Base-by-base conservation (phyloP, 129 eudicot species). In the Sambucus nigra region DNA sequence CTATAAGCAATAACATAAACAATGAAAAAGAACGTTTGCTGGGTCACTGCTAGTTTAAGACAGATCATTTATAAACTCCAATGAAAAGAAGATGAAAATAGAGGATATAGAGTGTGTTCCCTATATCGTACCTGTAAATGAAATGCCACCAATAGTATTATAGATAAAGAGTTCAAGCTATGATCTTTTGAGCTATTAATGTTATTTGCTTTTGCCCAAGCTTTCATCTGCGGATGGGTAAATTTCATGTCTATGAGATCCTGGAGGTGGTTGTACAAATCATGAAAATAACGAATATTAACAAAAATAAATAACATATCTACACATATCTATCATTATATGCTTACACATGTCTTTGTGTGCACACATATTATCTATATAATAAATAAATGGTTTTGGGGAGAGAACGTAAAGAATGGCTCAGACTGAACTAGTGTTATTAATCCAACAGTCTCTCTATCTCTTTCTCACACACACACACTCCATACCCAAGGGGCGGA, bases 131-230 rank as follows among this genome's bases (percentile, higher is more conserved):
- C 94, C 87, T 83, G 94, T 49, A 84, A 62, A 76, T 84, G 94
- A 56, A 84, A 80, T 52, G 94, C 77, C 8, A 67, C 94, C 69
- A 84, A 52, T 23, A 76, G 64, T 55, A 76, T 69, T 44, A 84
- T 78, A 14, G 94, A 84, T 48, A 84, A 73, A 55, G 94, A 84
- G 60, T 80, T 84, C 67, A 84, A 35, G 19, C 88, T 84, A 53
- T 66, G 63, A 64, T 84, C 88, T 60, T 76, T 84, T 47, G 98
- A 74, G 52, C 89, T 85, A 68, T 91, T 91, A 51, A 85, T 85
- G 44, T 72, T 64, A 45, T 85, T 80, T 23, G 88, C 95, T 60
- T 79, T 91, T 49, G 95, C 98, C 95, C 98, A 91, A 19, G 71
- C 73, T 72, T 85, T 85, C 81, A 81, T 74, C 98, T 91, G 84